These are phyloP conservation scores for Boletus sensibilis DNA, from an alignment of 768 basidiomycete genomes.

Conservation along the genomic window DNA sequence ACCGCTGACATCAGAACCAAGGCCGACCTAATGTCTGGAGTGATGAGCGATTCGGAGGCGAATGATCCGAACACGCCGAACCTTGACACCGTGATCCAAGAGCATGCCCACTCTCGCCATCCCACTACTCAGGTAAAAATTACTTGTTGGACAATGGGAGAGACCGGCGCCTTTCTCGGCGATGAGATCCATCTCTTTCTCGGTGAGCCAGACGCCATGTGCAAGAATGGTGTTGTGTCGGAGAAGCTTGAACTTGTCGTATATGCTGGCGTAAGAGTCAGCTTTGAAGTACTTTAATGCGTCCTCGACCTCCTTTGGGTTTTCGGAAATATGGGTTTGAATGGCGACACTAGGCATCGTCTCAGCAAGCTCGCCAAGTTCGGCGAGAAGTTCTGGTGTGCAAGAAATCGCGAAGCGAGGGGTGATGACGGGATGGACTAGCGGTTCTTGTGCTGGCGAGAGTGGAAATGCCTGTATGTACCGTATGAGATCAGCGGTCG, in stretches of 20 bases:
- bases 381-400: constrained; percentile 61
- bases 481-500: constrained; percentile 63
- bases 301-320: constrained; percentile 64
- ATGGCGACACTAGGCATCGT: constrained; percentile 64
- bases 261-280: constrained; percentile 73
- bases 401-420: constrained; percentile 97
- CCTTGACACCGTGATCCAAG: constrained; percentile 86
- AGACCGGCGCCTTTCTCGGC: constrained; percentile 66
- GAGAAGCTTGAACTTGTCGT: constrained; percentile 77
- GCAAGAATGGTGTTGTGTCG: constrained; percentile 80
- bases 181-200: constrained; percentile 72
- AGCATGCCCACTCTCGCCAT: constrained; percentile 75
- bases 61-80: constrained; percentile 29
- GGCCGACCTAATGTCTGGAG: constrained; percentile 60
- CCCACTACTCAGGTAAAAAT: constrained; percentile 88
- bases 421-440: constrained; percentile 88
- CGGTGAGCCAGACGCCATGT: constrained; percentile 79
- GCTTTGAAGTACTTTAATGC: constrained; percentile 68
- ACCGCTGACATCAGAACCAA: constrained; percentile 94
- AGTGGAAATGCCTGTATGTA: constrained; percentile 62
- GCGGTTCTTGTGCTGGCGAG: constrained; percentile 40
- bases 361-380: constrained; percentile 59
- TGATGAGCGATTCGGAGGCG: constrained; percentile 5
- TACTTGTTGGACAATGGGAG: constrained; percentile 92
- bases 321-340: constrained; percentile 94